phyloP scores from a whole-genome alignment of 1,284 basidiomycete genomes.

The Malassezia equina region DNA sequence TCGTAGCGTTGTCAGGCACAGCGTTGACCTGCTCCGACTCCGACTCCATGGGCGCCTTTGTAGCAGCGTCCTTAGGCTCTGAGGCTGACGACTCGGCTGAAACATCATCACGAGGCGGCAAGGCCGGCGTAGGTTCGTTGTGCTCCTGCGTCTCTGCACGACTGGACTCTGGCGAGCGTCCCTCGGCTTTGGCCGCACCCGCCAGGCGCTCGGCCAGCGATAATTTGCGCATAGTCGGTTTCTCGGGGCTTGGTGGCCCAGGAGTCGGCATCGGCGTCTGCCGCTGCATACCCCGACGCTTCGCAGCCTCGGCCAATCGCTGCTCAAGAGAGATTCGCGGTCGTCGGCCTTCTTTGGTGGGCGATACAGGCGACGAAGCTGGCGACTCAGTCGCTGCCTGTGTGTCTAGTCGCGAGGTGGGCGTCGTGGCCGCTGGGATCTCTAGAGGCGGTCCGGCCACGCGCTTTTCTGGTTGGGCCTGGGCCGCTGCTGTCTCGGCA shows the following conservation, averaged over 20 bases:
- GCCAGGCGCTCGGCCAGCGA: slow-evolving; percentile 5
- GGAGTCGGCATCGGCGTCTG: background rate
- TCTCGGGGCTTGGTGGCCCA: background rate
- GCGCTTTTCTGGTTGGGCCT: background rate
- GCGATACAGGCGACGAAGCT: background rate
- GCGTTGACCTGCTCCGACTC: background rate
- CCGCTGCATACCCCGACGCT: slow-evolving; percentile 7
- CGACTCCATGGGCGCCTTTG: no score
- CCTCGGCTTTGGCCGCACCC: background rate
- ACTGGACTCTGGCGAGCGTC: background rate
- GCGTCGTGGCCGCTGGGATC: background rate
- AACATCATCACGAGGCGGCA: background rate
- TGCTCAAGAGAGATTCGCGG: slow-evolving; percentile 7
- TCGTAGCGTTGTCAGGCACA: background rate
- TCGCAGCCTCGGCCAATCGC: slow-evolving; percentile 9
- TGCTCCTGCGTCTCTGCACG: background rate
- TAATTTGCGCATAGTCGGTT: background rate
- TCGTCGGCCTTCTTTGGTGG: background rate
- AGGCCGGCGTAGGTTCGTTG: background rate
- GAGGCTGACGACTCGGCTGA: background rate
- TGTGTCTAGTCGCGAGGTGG: background rate
- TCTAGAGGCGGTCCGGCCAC: background rate
- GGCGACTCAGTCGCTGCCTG: background rate
- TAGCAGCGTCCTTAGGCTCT: no score
- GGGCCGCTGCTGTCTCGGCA: background rate